Base-by-base conservation (phyloP, 768 basidiomycete genomes). In the Termitomyces sp. region DNA sequence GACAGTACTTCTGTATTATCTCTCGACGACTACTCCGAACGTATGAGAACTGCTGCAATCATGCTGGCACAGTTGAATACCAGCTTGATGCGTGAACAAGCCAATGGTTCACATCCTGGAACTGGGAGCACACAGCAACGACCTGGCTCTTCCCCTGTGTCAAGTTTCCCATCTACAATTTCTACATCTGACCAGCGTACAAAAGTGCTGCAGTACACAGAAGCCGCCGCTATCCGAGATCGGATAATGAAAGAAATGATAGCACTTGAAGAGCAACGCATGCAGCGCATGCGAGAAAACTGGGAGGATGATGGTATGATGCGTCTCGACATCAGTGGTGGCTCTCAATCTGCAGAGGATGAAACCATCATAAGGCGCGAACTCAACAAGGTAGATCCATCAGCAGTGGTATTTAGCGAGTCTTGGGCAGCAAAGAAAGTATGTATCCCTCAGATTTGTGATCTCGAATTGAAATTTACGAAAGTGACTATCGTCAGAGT, bases 171-270 rank as follows among this genome's bases (percentile, higher is more conserved):
- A 45, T 56, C 59, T 28, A 37, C 57, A 52, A 65, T 34, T 29
- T 69, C 67, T 48, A 65, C 64, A 51, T 65, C 66, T 42, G 75
- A 63, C 54, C 69, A 73, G 18, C 83, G 92, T 37, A 85, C 88
- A 79, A 88, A 83, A 52, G 75, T 99, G 6, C 20, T 41, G 24
- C 88, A 92, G 60, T 78, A 84, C 18, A 77, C 85, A 3, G 94
- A 98, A 70, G 96, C 95, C 4, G 80, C 90, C 0, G 89, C 90
- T 1, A 99, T 99, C 63, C 83, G 93, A 16, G 90, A 94, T 63
- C 82, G 94, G 22, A 99, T 99, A 60, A 99, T 99, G 97, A 85
- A 90, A 64, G 97, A 99, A 78, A 99, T 99, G 97, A 78, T 98
- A 61, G 80, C 93, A 24, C 76, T 99, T 28, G 97, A 99, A 72